These are phyloP conservation scores for Triticum monococcum DNA, from an alignment of 176 grass and related monocot genomes.

Conservation along the genomic window DNA sequence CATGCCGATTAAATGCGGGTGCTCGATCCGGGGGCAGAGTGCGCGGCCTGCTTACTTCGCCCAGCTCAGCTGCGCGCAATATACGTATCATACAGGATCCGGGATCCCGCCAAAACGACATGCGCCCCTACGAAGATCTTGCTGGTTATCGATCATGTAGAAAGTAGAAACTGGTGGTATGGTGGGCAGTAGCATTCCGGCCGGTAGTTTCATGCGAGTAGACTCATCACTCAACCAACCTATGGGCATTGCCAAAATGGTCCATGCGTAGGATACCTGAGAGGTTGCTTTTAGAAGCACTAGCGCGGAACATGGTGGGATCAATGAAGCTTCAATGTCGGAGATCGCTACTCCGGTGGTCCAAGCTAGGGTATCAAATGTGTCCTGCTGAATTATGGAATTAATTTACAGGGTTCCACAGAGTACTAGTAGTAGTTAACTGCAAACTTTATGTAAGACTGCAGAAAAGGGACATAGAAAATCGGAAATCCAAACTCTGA, in stretches of 20 bases:
- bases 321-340: conserved; percentile 10
- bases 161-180: not conserved
- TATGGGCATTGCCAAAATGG: not conserved
- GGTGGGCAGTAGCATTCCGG: not conserved
- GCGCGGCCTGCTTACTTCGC: not conserved
- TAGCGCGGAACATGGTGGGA: conserved; percentile 18
- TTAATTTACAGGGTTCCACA: not conserved
- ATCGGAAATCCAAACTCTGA: no score
- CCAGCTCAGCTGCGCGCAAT: not conserved
- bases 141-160: not conserved
- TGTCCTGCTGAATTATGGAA: not conserved
- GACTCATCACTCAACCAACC: not conserved
- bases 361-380: not conserved
- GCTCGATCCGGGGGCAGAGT: no score
- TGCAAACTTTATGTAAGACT: not conserved
- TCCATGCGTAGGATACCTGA: conserved; percentile 20
- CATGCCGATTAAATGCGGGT: conserved; percentile 30
- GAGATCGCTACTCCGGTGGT: not conserved
- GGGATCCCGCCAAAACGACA: not conserved
- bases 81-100: not conserved
- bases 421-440: not conserved
- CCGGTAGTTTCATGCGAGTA: not conserved
- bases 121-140: not conserved
- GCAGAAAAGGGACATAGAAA: not conserved
- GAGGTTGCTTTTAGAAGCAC: conserved; percentile 17